Conservation (phyloP, 176 grass and related monocot species). For the Typha latifolia region DNA sequence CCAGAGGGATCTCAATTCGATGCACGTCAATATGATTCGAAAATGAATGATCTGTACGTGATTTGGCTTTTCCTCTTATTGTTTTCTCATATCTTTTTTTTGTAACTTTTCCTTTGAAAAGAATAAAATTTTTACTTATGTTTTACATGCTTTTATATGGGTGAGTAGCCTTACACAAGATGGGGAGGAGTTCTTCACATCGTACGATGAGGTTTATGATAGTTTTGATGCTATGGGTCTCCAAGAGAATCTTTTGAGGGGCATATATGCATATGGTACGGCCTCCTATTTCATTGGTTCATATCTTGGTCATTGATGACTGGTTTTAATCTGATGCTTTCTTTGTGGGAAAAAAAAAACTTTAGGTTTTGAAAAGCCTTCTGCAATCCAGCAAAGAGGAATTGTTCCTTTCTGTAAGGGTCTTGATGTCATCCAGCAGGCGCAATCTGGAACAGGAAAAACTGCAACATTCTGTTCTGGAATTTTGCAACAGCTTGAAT, state of each 20-base stretch:
- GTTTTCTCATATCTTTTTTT: not conserved
- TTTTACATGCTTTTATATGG: not conserved
- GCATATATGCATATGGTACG: slow-evolving; percentile 8
- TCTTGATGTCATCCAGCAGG: slow-evolving; percentile 10
- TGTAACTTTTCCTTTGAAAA: no score
- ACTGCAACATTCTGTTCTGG: slow-evolving; percentile 11
- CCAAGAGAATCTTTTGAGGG: slow-evolving; percentile 9
- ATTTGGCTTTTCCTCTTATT: not conserved
- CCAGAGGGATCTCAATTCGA: slow-evolving; percentile 11
- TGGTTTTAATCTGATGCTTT: not conserved
- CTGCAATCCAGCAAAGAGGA: slow-evolving; percentile 12
- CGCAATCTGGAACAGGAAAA: slow-evolving; percentile 9
- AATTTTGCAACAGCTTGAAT: slow-evolving; percentile 5
- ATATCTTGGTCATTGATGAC: not conserved
- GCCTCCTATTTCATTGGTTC: not conserved
- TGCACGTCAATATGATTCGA: not conserved
- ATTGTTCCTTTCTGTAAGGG: slow-evolving; percentile 7
- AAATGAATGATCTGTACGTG: not conserved
- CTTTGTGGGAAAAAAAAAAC: not conserved
- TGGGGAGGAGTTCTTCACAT: slow-evolving; percentile 4
- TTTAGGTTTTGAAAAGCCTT: slow-evolving; percentile 13
- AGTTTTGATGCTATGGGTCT: slow-evolving; percentile 11
- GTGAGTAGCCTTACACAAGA: slow-evolving; percentile 3
- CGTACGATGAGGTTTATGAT: slow-evolving; percentile 3
- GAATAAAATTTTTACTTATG: not conserved